Conservation (phyloP, 345 rosid genomes). For the Alliaria petiolata region DNA sequence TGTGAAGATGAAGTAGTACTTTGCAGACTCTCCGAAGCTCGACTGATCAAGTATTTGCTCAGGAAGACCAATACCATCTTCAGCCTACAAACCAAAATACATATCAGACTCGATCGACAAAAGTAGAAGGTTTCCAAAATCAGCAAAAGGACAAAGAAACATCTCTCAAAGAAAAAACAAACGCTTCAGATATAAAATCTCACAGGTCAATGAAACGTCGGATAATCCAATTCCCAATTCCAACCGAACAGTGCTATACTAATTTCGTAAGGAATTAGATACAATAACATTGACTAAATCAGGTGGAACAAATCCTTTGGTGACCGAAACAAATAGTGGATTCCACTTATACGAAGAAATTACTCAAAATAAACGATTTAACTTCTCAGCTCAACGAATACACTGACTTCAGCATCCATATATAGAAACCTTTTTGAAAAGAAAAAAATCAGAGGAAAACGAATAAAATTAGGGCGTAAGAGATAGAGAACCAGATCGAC, state of each 20-base stretch:
- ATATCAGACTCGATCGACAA: slow-evolving; percentile 6
- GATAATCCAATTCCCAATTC: not conserved
- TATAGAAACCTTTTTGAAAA: not conserved
- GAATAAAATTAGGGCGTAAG: not conserved
- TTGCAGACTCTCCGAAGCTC: slow-evolving; percentile 59
- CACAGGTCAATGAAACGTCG: not conserved
- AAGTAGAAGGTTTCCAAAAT: not conserved
- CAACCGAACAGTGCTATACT: not conserved
- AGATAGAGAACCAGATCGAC: slow-evolving; percentile 74
- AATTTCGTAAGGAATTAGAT: not conserved
- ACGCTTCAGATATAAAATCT: not conserved
- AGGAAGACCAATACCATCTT: slow-evolving; percentile 90
- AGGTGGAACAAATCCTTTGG: not conserved
- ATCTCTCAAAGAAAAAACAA: not conserved
- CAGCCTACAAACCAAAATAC: slow-evolving; percentile 51
- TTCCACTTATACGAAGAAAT: not conserved
- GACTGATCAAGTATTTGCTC: slow-evolving; percentile 79
- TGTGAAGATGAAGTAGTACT: slow-evolving; percentile 57
- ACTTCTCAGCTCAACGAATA: not conserved
- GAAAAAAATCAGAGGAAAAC: not conserved
- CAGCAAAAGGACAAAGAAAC: not conserved
- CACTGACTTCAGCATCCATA: not conserved
- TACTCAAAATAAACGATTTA: not conserved
- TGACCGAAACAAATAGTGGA: not conserved
- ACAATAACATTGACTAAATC: not conserved